These are phyloP conservation scores for Luzula sylvatica DNA, from an alignment of 176 grass and related monocot species.

Conservation along the genomic window DNA sequence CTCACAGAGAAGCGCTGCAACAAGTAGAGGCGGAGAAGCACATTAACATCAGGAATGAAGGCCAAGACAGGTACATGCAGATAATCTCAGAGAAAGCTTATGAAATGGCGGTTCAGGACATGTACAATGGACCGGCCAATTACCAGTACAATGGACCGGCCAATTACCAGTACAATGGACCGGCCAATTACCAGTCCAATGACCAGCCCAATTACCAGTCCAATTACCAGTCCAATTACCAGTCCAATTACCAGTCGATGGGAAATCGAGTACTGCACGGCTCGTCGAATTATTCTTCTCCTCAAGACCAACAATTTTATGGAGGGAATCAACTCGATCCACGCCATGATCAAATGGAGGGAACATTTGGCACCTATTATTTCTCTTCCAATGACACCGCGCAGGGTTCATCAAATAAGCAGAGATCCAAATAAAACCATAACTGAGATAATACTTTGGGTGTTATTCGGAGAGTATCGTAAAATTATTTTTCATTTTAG, in stretches of 20 bases:
- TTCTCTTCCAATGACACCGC: slow-evolving; percentile 35
- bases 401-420: slow-evolving; percentile 38
- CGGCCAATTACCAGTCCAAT: no score
- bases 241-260: slow-evolving; percentile 52
- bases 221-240: no score
- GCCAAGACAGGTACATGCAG: slow-evolving; percentile 96
- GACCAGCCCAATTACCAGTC: no score
- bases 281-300: slow-evolving; percentile 48
- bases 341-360: slow-evolving; percentile 62
- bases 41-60: slow-evolving; percentile 93
- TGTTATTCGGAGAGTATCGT: no score
- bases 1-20: slow-evolving; percentile 80
- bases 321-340: slow-evolving; percentile 60
- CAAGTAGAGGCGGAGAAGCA: slow-evolving; percentile 92
- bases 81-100: slow-evolving; percentile 89
- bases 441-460: no score
- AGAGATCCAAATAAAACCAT: no score
- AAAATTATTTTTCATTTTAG: no score
- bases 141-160: no score
- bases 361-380: slow-evolving; percentile 48
- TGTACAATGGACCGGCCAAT: slow-evolving; percentile 17
- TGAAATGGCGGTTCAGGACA: slow-evolving; percentile 47
- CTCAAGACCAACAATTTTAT: slow-evolving; percentile 72
- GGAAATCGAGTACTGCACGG: slow-evolving; percentile 40
- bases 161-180: no score